A percentile compares a stretch with the other conserved stretches of the same genome.
Conservation (phyloP, 192 early-diverging fungal genomes). For the Haplosporangium gracile region DNA sequence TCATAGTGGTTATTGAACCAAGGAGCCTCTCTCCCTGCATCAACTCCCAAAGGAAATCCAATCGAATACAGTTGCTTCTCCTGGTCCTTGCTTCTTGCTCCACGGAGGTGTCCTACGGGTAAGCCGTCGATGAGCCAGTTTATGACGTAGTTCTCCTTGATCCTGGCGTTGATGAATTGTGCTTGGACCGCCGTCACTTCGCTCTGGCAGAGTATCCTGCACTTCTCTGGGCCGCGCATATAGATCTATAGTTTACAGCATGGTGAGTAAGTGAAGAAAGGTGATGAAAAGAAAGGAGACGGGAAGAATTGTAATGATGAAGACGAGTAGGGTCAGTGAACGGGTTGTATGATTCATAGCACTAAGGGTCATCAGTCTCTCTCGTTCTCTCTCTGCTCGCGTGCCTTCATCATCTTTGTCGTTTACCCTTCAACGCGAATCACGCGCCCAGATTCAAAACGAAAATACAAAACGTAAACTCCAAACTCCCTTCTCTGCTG, state of each 20-base stretch:
- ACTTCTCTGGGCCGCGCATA: constrained; percentile 72
- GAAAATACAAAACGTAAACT: too few species aligned
- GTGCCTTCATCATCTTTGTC: too few species aligned
- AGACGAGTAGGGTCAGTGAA: too few species aligned
- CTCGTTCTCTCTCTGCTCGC: too few species aligned
- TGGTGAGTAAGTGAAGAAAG: neutral
- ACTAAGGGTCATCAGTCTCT: too few species aligned
- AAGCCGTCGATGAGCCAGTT: constrained; percentile 95
- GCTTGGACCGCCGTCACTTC: constrained; percentile 79
- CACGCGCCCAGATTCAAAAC: too few species aligned
- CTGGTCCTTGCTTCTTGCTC: constrained; percentile 50
- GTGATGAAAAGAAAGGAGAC: neutral
- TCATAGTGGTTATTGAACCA: constrained; percentile 91
- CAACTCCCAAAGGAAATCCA: constrained; percentile 84
- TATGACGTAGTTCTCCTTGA: constrained; percentile 79
- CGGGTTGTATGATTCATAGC: too few species aligned
- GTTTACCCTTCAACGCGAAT: too few species aligned
- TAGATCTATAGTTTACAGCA: constrained; percentile 63
- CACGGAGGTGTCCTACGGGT: constrained; percentile 73
- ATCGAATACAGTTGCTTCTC: constrained; percentile 74
- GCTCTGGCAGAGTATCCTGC: constrained; percentile 75
- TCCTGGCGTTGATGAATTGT: constrained; percentile 89
- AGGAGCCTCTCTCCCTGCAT: constrained; percentile 20
- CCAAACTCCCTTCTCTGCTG: too few species aligned
- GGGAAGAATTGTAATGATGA: too few species aligned